Base-by-base conservation (phyloP, 1,284 basidiomycete species). In the Rhodotorula sp. region DNA sequence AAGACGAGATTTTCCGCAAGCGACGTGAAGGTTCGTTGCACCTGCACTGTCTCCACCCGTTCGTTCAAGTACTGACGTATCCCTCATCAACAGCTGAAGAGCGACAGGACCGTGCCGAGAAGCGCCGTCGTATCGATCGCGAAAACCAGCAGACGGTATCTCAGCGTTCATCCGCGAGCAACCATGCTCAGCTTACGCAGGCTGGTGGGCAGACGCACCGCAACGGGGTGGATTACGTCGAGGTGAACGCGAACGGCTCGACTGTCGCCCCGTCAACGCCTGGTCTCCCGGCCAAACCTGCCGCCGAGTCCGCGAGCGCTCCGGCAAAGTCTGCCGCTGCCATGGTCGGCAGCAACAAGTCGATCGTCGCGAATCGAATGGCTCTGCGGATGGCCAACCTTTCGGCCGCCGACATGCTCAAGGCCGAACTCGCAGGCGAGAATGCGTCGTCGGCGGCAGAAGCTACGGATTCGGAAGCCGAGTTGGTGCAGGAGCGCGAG, bases 301-400 rank as follows among this genome's bases (percentile, higher is more conserved):
- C n/a, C 26, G 18, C 53, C 7, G 53, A 54, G 26, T 17, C 53
- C 26, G 22, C 53, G 14, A 17, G 26, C 26, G 26, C 53, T 26
- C 53, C 53, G 29, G 53, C 37, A 53, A 48, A 29, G 33, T 45
- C 53, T 44, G 44, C 69, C 22, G 62, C 64, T 24, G 26, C 51
- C 6, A 64, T 76, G 53, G 68, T 75, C 45, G 69, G 73, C 29
- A 64, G 62, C 29, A 95, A 81, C 86, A 86, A 75, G 33, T 91
- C 94, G 80, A 87, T 95, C 67, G 91, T 94, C 56, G 88, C 89
- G 65, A 95, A 95, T 80, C 87, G 92, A 67, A 86, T 86, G 75
- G 91, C 91, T 30, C 93, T 95, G 75, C 87, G 95, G 68, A 89
- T 96, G 87, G 95, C 95, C 22, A 98, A 99, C 79, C 87, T 97